Conservation (phyloP, 495 filamentous ascomycete genomes). For the Penicillium dipodomyicola region DNA sequence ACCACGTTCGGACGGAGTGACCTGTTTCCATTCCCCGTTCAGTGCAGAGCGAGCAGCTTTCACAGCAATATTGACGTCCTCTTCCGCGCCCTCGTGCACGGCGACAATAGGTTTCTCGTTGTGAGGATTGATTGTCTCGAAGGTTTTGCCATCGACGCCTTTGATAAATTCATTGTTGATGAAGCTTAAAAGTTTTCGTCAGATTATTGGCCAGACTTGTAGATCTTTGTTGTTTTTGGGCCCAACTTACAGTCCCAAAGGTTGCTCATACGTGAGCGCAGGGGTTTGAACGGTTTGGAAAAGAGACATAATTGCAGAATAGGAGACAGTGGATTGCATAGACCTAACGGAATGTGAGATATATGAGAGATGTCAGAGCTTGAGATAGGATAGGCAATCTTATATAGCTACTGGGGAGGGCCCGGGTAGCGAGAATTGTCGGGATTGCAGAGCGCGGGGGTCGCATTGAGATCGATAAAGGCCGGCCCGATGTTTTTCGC, state of each 20-base stretch:
- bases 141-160: slow-evolving; percentile 62
- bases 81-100: slow-evolving; percentile 7
- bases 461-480: background rate
- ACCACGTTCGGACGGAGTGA: slow-evolving; percentile 8
- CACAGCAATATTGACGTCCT: slow-evolving; percentile 9
- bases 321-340: background rate
- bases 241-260: slow-evolving; percentile 6
- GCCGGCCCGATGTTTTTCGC: slow-evolving; percentile 5
- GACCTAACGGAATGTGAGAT: background rate
- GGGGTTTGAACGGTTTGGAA: slow-evolving; percentile 5
- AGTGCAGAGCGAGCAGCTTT: slow-evolving; percentile 3
- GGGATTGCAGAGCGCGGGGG: background rate
- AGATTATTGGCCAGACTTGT: background rate
- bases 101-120: slow-evolving; percentile 11
- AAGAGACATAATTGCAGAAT: slow-evolving; percentile 1
- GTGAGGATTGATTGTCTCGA: slow-evolving; percentile 11
- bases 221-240: background rate
- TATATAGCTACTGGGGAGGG: background rate
- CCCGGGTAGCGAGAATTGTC: background rate
- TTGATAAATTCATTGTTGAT: slow-evolving; percentile 89
- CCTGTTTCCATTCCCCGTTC: slow-evolving; percentile 4
- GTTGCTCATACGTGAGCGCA: slow-evolving; percentile 9
- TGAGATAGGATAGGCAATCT: background rate
- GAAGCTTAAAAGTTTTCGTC: slow-evolving; percentile 42
- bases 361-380: background rate